Evolutionary conservation across 345 rosid genomes (phyloP), one percentile per base, ranked within the genome.

Genomic region (Syzygium aromaticum): DNA sequence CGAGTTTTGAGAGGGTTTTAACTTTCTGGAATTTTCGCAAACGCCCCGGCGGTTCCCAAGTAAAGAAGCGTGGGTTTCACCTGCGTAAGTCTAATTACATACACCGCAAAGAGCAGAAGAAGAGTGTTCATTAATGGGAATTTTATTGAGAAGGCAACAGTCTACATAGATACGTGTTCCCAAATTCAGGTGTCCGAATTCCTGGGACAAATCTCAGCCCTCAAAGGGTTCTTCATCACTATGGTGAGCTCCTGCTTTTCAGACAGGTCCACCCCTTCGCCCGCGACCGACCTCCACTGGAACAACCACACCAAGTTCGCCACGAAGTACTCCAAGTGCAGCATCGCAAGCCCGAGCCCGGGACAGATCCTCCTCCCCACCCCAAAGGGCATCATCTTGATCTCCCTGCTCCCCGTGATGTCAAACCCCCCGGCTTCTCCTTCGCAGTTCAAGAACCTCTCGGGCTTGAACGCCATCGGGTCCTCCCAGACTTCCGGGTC

Each of bases 241-340:
- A 22, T 2, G 27, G 12, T 9, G 61, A 56, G 9, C 61, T 56
- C n/a, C 4, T 22, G 61, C n/a, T 22, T 56, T 23, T 56, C 61
- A 0, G 59, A 22, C 27, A 8, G 16, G 77, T 85, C 80, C 9
- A 85, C 0, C n/a, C 59, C 30, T 5, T 85, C 78, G 8, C 87
- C 86, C 0, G 43, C 3, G 40, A 56, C 86, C 8, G 53, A 7
- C 15, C 49, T 40, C 86, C 86, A 57, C 53, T 85, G 3, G 51
- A 85, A 85, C 7, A 43, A 16, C 77, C 86, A 85, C 22, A 27
- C 86, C 86, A 85, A 52, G 49, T 46, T 59, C 23, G 86, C 80
- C 78, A 85, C 52, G 59, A 59, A 85, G 78, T 85, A 85, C 77
- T 85, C 86, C 49, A 85, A 30, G 59, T 85, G 86, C 3, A 85